phyloP scores from a whole-genome alignment of 495 filamentous ascomycete species.

The Lasiosphaeria miniovina region DNA sequence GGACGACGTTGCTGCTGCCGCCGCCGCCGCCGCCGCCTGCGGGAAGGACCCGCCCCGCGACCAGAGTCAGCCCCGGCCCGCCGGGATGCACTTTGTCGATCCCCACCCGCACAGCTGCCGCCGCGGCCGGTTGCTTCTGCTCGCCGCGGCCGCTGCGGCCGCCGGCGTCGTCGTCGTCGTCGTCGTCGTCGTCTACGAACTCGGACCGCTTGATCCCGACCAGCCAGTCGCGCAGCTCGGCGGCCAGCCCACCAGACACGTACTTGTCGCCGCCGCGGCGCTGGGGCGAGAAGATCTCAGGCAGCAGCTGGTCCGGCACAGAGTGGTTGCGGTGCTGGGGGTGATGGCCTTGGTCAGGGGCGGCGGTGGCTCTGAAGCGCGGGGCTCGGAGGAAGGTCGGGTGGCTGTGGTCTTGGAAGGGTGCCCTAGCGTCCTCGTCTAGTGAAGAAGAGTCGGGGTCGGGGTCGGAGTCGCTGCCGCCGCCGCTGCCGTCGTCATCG shows the following conservation, averaged over 20 bases:
- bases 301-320: neutral
- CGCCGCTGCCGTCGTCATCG: neutral
- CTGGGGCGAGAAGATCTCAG: conserved; percentile 44
- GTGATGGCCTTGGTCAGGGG: conserved; percentile 21
- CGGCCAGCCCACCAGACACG: conserved; percentile 40
- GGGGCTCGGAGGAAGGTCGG: conserved; percentile 37
- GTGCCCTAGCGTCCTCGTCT: neutral
- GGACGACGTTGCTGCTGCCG: neutral
- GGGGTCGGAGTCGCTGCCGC: neutral
- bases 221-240: conserved; percentile 46
- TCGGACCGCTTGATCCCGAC: conserved; percentile 36
- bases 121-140: neutral
- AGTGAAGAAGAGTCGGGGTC: neutral
- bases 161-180: neutral
- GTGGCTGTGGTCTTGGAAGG: conserved; percentile 9
- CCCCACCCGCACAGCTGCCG: conserved; percentile 15
- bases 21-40: neutral
- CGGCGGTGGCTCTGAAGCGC: conserved; percentile 36
- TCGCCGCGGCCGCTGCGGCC: conserved; percentile 1
- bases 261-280: conserved; percentile 34
- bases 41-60: conserved; percentile 13
- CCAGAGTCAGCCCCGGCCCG: conserved; percentile 21
- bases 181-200: conserved; percentile 13
- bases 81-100: conserved; percentile 24
- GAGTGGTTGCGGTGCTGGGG: conserved; percentile 15